phyloP scores from a whole-genome alignment of 495 filamentous ascomycete genomes.

The Peziza echinospora region DNA sequence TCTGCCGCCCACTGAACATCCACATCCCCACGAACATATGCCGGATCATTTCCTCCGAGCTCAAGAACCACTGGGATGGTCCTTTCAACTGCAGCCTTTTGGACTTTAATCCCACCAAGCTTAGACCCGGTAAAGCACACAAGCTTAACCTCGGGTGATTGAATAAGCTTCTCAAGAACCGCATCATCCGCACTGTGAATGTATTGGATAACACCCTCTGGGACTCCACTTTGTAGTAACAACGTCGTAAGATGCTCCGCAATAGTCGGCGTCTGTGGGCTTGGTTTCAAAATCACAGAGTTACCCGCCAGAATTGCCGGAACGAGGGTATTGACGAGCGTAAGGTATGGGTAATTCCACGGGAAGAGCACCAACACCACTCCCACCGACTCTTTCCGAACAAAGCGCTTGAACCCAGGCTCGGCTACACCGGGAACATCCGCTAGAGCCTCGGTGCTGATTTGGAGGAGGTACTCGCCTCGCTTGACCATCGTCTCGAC shows the following conservation, averaged over 20 bases:
- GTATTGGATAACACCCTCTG: conserved; percentile 61
- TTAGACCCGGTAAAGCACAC: conserved; percentile 92
- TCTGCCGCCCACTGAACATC: conserved; percentile 76
- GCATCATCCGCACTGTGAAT: conserved; percentile 62
- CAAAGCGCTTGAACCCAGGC: conserved; percentile 70
- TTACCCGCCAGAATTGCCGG: conserved; percentile 76
- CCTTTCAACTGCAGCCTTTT: conserved; percentile 56
- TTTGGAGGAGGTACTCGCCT: conserved; percentile 58
- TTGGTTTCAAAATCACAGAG: conserved; percentile 76
- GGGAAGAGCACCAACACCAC: conserved; percentile 74
- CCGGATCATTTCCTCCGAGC: conserved; percentile 82
- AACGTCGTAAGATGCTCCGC: conserved; percentile 58
- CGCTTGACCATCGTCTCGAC: conserved; percentile 60
- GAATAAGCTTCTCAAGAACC: conserved; percentile 48
- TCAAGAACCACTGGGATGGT: conserved; percentile 71
- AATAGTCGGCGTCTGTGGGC: conserved; percentile 78
- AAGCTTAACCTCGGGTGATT: conserved; percentile 47
- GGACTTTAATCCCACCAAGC: conserved; percentile 63
- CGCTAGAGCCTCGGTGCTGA: conserved; percentile 46
- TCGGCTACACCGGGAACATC: conserved; percentile 63
- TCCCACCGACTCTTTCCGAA: conserved; percentile 66
- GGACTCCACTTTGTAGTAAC: conserved; percentile 58
- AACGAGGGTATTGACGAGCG: conserved; percentile 72
- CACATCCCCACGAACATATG: conserved; percentile 69
- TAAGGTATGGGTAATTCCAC: conserved; percentile 93